Percentiles rank a stretch among this genome's conserved stretches.
Evolutionary conservation across 2,329 filamentous ascomycete species (phyloP).

Genomic region (Aspergillus proliferans): DNA sequence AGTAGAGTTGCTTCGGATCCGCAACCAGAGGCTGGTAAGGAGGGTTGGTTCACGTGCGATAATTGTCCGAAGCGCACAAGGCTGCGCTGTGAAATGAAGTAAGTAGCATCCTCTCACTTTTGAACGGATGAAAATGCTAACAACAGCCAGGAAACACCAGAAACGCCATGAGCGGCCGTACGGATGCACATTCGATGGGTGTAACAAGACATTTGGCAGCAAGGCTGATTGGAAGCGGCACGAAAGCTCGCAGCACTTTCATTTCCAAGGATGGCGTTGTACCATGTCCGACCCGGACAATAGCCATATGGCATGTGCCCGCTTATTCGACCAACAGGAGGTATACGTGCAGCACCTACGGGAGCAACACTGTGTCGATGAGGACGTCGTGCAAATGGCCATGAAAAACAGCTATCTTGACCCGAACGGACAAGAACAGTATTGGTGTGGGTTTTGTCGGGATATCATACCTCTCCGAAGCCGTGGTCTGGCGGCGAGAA

Average conservation of each 20-base stretch:
- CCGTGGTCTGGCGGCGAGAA: slow-evolving; percentile 51
- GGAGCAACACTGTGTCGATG: slow-evolving; percentile 41
- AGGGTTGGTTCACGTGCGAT: slow-evolving; percentile 25
- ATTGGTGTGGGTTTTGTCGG: slow-evolving; percentile 84
- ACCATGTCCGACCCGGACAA: slow-evolving; percentile 33
- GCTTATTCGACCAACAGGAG: slow-evolving; percentile 53
- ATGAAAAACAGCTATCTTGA: slow-evolving; percentile 56
- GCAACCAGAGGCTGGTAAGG: slow-evolving; percentile 10
- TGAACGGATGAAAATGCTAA: neutral
- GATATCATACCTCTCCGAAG: slow-evolving; percentile 48
- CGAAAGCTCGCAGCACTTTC: slow-evolving; percentile 71
- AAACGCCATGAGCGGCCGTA: slow-evolving; percentile 78
- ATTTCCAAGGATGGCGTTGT: slow-evolving; percentile 68
- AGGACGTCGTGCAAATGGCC: slow-evolving; percentile 21
- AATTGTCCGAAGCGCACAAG: slow-evolving; percentile 26
- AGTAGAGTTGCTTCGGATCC: neutral
- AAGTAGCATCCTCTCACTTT: slow-evolving; percentile 3
- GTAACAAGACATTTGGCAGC: slow-evolving; percentile 72
- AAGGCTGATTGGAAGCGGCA: slow-evolving; percentile 95
- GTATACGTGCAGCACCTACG: slow-evolving; percentile 58
- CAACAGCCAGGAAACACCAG: slow-evolving; percentile 63
- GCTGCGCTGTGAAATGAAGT: slow-evolving; percentile 35
- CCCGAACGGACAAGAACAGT: slow-evolving; percentile 57
- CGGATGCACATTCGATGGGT: slow-evolving; percentile 67
- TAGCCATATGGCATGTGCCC: slow-evolving; percentile 44